Evolutionary conservation across 2,329 filamentous ascomycete species (phyloP), one percentile per base, ranked within the genome.

Genomic region (Cytospora schulzeri): DNA sequence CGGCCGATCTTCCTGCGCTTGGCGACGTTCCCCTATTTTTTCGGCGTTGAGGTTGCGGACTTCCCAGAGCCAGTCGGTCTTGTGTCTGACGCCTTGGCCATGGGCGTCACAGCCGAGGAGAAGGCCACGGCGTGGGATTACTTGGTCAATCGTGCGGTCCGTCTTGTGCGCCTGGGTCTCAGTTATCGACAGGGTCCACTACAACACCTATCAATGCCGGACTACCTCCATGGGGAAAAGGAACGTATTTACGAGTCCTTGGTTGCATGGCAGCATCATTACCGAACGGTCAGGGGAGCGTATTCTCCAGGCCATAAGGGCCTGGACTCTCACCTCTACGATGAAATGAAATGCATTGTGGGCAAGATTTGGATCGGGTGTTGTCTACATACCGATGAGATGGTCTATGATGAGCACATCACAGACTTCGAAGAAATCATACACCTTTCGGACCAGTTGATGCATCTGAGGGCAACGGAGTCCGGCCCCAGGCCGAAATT

Each of bases 1-100:
- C 77, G 78, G 4, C 79, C 79, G 38, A 76, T 81, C n/a, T 81
- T 80, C 62, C 73, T 81, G 2, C 78, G 77, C 58, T 67, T 81
- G 9, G 76, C 78, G 0, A 76, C 75, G 8, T 75, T 79, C 33
- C 73, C 80, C 53, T 76, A 80, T n/a, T 65, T 62, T 24, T 63
- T 66, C 17, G 63, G 66, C 5, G 35, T 56, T 19, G 35, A 61
- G 14, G 45, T 60, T n/a, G 61, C 33, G 3, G 33, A 64, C 1
- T 66, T 66, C 45, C 64, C 64, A 8, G 57, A 64, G 22, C 64
- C 64, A 4, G n/a, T 60, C 2, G 56, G 56, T 31, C 51, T 60
- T 22, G 24, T 56, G 14, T 54, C 60, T 24, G 51, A 59, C 15
- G 50, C 26, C 5, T 15, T 53, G 17, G 52, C 50, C 2, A 33